phyloP scores from a whole-genome alignment of 1,284 basidiomycete species.

The Vanrija sp. region DNA sequence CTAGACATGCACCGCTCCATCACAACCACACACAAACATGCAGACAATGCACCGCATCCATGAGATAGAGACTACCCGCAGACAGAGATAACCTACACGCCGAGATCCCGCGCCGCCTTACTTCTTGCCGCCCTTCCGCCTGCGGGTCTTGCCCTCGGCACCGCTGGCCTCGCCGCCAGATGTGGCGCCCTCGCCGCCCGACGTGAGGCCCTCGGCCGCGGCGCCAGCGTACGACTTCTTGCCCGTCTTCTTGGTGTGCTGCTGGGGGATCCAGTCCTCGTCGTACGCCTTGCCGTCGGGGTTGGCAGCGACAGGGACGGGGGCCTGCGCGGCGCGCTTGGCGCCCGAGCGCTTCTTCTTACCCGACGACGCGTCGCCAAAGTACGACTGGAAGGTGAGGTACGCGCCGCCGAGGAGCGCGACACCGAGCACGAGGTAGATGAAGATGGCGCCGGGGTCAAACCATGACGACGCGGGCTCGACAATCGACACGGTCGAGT shows the following conservation, averaged over 20 bases:
- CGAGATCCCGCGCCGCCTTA: neutral
- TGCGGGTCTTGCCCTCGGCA: slow-evolving; percentile 30
- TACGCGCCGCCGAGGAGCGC: slow-evolving; percentile 65
- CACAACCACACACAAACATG: slow-evolving; percentile 1
- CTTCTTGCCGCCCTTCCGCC: slow-evolving; percentile 26
- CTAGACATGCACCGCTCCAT: neutral
- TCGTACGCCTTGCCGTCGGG: slow-evolving; percentile 70
- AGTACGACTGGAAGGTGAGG: slow-evolving; percentile 63
- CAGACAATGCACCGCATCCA: slow-evolving; percentile 11
- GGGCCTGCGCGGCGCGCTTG: slow-evolving; percentile 25
- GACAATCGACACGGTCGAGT: slow-evolving; percentile 74
- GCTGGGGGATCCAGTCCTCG: slow-evolving; percentile 88
- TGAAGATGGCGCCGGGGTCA: slow-evolving; percentile 71
- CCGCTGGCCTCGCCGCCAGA: slow-evolving; percentile 43
- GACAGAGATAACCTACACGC: neutral
- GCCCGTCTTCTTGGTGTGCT: slow-evolving; percentile 67
- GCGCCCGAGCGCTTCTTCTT: slow-evolving; percentile 42
- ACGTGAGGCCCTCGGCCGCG: slow-evolving; percentile 39
- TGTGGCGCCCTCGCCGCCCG: slow-evolving; percentile 20
- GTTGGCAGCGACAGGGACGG: slow-evolving; percentile 58
- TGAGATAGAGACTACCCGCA: neutral
- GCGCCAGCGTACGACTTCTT: slow-evolving; percentile 19
- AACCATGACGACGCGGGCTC: slow-evolving; percentile 75
- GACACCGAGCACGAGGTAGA: slow-evolving; percentile 68
- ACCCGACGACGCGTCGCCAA: slow-evolving; percentile 50